Evolutionary conservation across 768 basidiomycete genomes (phyloP).

Genomic region (Porphyrellus cyaneotinctus): DNA sequence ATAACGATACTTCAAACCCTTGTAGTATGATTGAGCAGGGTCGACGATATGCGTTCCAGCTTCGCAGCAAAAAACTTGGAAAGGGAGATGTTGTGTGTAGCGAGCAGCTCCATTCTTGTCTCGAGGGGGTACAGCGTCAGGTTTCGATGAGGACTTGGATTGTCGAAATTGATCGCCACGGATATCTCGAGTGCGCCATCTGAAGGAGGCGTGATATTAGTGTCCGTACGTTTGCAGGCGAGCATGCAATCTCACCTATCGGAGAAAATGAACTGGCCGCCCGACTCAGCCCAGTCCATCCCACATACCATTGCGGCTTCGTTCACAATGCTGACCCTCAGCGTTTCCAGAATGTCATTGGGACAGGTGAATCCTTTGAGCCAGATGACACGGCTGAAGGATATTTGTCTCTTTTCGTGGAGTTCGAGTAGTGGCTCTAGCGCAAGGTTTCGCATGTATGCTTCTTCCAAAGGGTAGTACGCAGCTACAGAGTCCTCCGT

Average conservation of each 20-base stretch:
- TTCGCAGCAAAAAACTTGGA: conserved; percentile 99
- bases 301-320: conserved; percentile 98
- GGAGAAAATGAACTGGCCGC: conserved; percentile 96
- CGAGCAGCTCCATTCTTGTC: conserved; percentile 77
- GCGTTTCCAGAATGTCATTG: conserved; percentile 93
- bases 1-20: conserved; percentile 79
- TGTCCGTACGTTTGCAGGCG: neutral
- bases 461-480: conserved; percentile 96
- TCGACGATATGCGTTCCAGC: conserved; percentile 97
- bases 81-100: conserved; percentile 89
- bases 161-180: conserved; percentile 98
- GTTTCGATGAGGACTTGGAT: conserved; percentile 88
- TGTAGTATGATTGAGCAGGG: conserved; percentile 93
- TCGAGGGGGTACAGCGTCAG: conserved; percentile 88
- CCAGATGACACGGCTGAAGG: conserved; percentile 92
- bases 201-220: conserved; percentile 25
- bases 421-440: conserved; percentile 89
- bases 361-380: conserved; percentile 99
- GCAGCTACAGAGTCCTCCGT: conserved; percentile 81
- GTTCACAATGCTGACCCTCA: conserved; percentile 86
- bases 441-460: conserved; percentile 88
- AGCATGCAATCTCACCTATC: conserved; percentile 61
- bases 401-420: conserved; percentile 66
- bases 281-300: conserved; percentile 99
- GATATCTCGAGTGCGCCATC: conserved; percentile 97